Percentiles rank a stretch among this genome's conserved stretches.
Evolutionary conservation across 345 rosid species (phyloP).

Genomic region (Trapa bicornis): DNA sequence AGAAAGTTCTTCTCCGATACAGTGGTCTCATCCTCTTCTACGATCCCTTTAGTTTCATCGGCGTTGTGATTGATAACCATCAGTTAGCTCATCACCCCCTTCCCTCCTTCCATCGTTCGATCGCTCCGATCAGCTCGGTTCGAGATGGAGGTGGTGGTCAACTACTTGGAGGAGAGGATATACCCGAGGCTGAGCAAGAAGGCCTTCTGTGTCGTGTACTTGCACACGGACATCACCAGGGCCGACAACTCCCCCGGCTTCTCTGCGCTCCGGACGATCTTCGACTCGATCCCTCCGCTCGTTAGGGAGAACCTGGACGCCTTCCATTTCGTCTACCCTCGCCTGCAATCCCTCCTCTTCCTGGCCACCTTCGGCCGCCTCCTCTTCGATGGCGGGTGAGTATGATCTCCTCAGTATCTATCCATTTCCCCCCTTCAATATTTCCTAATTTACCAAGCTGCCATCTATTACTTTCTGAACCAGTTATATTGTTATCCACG

Average conservation of each 20-base stretch:
- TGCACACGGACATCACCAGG: constrained; percentile 35
- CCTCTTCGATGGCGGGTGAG: constrained; percentile 31
- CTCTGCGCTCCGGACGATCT: constrained; percentile 34
- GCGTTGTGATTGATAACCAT: background rate
- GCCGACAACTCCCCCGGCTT: constrained; percentile 48
- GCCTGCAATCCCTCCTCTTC: constrained; percentile 36
- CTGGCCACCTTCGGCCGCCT: constrained; percentile 58
- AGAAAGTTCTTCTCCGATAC: constrained; percentile 41
- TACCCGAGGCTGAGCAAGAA: constrained; percentile 23
- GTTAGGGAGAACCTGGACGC: constrained; percentile 27
- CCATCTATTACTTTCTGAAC: too few species aligned
- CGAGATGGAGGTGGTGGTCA: constrained; percentile 32
- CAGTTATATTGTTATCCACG: too few species aligned
- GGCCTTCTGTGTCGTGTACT: constrained; percentile 41
- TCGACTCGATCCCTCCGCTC: constrained; percentile 30
- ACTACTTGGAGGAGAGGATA: constrained; percentile 34
- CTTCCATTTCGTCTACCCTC: constrained; percentile 53
- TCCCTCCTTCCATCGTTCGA: background rate
- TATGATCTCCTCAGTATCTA: background rate
- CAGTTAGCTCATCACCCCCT: too few species aligned
- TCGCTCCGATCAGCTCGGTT: constrained; percentile 18
- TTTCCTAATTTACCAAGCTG: too few species aligned
- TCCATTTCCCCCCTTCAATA: too few species aligned
- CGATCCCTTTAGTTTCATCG: background rate
- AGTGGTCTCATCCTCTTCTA: background rate